Conservation (phyloP, 164 flowering plant genomes). For the Umbellularia californica region DNA sequence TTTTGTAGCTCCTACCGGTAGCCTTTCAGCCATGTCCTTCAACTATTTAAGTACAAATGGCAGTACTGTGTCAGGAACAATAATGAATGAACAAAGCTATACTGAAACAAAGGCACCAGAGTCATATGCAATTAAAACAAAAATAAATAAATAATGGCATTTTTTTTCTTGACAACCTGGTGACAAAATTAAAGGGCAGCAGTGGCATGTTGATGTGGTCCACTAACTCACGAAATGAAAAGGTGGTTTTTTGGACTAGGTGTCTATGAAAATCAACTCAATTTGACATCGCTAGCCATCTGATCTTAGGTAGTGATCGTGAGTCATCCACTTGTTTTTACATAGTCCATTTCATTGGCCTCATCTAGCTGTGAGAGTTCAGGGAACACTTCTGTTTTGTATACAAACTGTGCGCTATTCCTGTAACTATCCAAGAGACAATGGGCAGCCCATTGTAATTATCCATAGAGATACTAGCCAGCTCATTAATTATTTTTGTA, state of each 20-base stretch:
- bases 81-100: background rate
- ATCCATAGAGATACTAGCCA: too few species aligned
- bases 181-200: background rate
- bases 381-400: too few species aligned
- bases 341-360: too few species aligned
- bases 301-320: too few species aligned
- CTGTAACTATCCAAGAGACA: too few species aligned
- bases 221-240: background rate
- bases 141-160: background rate
- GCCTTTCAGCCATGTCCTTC: constrained; percentile 58
- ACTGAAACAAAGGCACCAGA: background rate
- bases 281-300: background rate
- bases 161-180: background rate
- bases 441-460: too few species aligned
- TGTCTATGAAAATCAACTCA: background rate
- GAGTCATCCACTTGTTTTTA: too few species aligned
- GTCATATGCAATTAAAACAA: background rate
- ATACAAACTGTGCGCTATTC: too few species aligned
- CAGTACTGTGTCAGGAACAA: background rate
- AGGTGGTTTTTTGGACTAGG: background rate
- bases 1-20: constrained; percentile 26
- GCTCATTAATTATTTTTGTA: too few species aligned
- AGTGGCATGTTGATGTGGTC: background rate
- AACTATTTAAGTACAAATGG: constrained; percentile 39
- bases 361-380: too few species aligned